Evolutionary conservation across 306 rosid species (phyloP).

Genomic region (Calophaca sinica): DNA sequence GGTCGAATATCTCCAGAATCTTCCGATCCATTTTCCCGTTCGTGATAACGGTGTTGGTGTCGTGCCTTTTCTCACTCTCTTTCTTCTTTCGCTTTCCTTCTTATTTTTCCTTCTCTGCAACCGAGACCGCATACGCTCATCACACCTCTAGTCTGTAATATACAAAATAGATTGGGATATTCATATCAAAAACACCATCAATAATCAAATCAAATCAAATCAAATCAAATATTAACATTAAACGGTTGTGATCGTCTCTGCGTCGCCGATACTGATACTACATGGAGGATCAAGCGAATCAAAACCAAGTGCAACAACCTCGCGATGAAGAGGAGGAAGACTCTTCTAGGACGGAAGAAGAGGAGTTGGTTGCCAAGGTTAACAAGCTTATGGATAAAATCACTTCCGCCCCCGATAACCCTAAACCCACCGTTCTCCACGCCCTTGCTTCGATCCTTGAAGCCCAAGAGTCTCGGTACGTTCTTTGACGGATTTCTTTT

Average conservation of each 20-base stretch:
- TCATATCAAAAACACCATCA: neutral
- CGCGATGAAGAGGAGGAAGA: slow-evolving; percentile 70
- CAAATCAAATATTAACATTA: neutral
- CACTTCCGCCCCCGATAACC: slow-evolving; percentile 77
- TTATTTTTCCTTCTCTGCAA: neutral
- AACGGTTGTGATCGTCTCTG: neutral
- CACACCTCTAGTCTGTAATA: neutral
- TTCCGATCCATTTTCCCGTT: slow-evolving; percentile 39
- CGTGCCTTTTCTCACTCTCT: slow-evolving; percentile 28
- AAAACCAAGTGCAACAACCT: slow-evolving; percentile 40
- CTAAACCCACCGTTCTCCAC: slow-evolving; percentile 75
- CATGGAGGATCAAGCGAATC: slow-evolving; percentile 49
- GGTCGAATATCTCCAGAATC: slow-evolving; percentile 46
- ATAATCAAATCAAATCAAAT: neutral
- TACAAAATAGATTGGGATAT: neutral
- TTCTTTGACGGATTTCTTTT: too few relatives aligned
- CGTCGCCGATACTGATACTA: neutral
- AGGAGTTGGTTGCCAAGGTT: slow-evolving; percentile 75
- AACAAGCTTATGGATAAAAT: slow-evolving; percentile 83
- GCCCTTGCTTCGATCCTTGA: slow-evolving; percentile 90
- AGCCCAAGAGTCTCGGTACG: slow-evolving; percentile 76
- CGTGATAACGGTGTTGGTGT: slow-evolving; percentile 18
- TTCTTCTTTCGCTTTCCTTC: neutral
- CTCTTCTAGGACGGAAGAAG: slow-evolving; percentile 70
- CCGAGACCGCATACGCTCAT: too few relatives aligned